Base-by-base conservation (phyloP, 768 basidiomycete genomes). In the Coprinopsis cinerea region DNA sequence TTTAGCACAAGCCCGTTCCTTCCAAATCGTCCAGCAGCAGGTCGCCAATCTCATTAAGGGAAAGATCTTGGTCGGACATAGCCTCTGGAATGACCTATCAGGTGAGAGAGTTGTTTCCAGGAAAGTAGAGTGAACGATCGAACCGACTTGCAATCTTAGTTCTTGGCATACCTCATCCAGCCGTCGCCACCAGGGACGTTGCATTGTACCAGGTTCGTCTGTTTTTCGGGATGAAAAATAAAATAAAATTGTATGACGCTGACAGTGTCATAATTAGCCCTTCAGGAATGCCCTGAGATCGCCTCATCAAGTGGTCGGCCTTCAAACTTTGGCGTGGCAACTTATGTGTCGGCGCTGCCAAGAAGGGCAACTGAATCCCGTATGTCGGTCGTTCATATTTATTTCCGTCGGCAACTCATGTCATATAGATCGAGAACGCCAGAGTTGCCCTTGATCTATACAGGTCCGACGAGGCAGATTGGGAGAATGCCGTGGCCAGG, bases 291-390 rank as follows among this genome's bases (percentile, higher is more conserved):
- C 85, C 1, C 66, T 91, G 46, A 77, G 79, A 22, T 75, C 76
- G 23, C 79, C 80, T 4, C 80, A 83, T 59, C 82, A 85, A 56
- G 64, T 81, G 43, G 68, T 88, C 53, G 88, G 90, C 23, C 71
- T 92, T 28, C 83, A 81, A 59, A 92, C 90, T 3, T 71, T 92
- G 14, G 79, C 82, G 62, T 90, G 86, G 85, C 83, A 83, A 57
- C 75, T 92, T 28, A 87, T 92, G 87, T 76, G 79, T 49, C 76
- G 88, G 57, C 78, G 83, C 25, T 85, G 85, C 60, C 83, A 85
- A 60, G 84, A 87, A 59, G 80, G 79, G 25, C 75, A 81, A 48
- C 73, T 80, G 56, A 78, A 88, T 63, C 83, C 87, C 9, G 89
- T 92, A 59, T 32, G 2, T 55, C 36, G 22, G 30, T 49, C 49